Evolutionary conservation across 768 basidiomycete genomes (phyloP).

Genomic region (Gelatoporia subvermispora): DNA sequence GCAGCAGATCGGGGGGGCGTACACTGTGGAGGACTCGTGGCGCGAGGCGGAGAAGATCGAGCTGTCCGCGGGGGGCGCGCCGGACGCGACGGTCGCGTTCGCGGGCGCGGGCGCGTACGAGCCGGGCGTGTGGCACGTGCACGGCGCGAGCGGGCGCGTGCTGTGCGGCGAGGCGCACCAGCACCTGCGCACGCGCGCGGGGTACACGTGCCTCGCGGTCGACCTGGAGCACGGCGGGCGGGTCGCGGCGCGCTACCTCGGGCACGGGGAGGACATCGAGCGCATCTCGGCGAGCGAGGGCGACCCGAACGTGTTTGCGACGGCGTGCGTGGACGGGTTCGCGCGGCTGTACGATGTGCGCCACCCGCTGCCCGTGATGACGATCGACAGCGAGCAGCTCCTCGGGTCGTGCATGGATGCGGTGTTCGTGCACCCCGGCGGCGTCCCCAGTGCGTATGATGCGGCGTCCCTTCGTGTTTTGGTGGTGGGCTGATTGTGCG

Average conservation of each 20-base stretch:
- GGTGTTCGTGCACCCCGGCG: constrained; percentile 31
- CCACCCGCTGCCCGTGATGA: constrained; percentile 30
- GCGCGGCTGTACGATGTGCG: constrained; percentile 36
- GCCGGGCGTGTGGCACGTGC: constrained; percentile 19
- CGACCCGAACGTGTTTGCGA: constrained; percentile 33
- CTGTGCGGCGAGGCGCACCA: constrained; percentile 14
- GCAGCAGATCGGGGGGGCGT: constrained; percentile 5
- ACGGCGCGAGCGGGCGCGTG: constrained; percentile 22
- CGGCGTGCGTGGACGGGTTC: constrained; percentile 31
- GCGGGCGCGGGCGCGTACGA: constrained; percentile 1
- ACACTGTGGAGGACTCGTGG: constrained; percentile 2
- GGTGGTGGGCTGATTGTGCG: neutral
- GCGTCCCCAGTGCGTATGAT: constrained; percentile 28
- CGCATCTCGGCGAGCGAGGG: constrained; percentile 30
- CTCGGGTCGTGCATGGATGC: constrained; percentile 15
- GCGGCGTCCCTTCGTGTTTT: neutral
- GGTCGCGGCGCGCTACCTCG: constrained; percentile 28
- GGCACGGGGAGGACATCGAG: constrained; percentile 30
- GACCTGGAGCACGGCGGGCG: constrained; percentile 32
- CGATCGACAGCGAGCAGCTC: constrained; percentile 20
- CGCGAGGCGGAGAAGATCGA: constrained; percentile 26
- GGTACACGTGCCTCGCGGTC: constrained; percentile 15
- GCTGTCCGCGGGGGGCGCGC: constrained; percentile 22
- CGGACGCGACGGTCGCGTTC: constrained; percentile 8
- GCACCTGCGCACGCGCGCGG: constrained; percentile 1